Evolutionary conservation across 192 early-diverging fungal genomes (phyloP).

Genomic region (Coemansia sp.): DNA sequence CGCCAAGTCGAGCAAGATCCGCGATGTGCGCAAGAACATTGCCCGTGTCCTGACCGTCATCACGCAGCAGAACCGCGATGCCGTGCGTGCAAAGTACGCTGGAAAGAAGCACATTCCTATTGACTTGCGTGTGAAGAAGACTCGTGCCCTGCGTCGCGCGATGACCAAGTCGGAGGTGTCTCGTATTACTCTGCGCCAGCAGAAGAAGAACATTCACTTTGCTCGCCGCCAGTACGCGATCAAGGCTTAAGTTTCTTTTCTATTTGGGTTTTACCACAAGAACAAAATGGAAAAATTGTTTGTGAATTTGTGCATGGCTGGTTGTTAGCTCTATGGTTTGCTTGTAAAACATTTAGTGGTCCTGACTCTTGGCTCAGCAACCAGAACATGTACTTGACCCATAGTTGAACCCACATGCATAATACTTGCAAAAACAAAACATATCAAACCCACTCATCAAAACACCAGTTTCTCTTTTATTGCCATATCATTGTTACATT

Average conservation of each 20-base stretch:
- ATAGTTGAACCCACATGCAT: conserved; percentile 1
- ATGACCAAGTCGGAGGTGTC: conserved; percentile 80
- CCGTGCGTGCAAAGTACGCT: conserved; percentile 87
- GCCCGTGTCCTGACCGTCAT: conserved; percentile 95
- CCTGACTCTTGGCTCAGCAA: not conserved
- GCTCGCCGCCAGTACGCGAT: conserved; percentile 89
- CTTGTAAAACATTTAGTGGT: not conserved
- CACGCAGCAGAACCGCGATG: conserved; percentile 86
- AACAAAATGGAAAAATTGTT: not conserved
- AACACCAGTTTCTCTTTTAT: not conserved
- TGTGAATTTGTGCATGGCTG: not conserved
- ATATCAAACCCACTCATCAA: not conserved
- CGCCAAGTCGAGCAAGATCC: conserved; percentile 67
- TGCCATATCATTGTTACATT: too few species aligned
- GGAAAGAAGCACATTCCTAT: conserved; percentile 94
- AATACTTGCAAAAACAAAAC: not conserved
- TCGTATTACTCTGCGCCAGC: conserved; percentile 83
- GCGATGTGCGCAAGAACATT: conserved; percentile 88
- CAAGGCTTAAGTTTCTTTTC: conserved; percentile 65
- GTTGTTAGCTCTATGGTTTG: not conserved
- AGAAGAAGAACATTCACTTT: conserved; percentile 88
- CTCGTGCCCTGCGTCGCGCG: conserved; percentile 95
- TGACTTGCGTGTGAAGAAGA: conserved; percentile 98
- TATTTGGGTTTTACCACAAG: not conserved
- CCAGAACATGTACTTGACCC: not conserved